Conservation (phyloP, 2,329 filamentous ascomycete species). For the Alternaria brassicicola region DNA sequence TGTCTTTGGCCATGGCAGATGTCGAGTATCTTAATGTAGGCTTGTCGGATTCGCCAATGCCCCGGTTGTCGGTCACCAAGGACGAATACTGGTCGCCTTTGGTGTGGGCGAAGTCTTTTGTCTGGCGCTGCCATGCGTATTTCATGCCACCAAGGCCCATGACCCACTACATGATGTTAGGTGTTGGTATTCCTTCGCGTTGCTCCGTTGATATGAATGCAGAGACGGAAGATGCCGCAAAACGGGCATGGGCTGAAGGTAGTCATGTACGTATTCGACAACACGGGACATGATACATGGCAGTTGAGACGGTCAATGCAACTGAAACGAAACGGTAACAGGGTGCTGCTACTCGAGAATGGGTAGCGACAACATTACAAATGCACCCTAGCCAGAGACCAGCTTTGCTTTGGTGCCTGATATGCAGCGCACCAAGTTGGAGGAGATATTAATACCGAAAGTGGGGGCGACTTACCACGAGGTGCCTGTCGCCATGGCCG, state of each 20-base stretch:
- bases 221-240: conserved; percentile 1
- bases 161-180: conserved; percentile 64
- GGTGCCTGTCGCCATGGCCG: conserved; percentile 72
- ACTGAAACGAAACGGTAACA: conserved; percentile 46
- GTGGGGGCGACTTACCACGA: conserved; percentile 66
- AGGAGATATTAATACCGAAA: conserved; percentile 16
- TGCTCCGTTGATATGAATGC: neutral
- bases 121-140: conserved; percentile 81
- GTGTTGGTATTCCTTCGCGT: neutral
- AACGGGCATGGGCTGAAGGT: conserved; percentile 6
- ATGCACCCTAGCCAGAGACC: conserved; percentile 8
- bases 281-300: conserved; percentile 35
- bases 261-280: conserved; percentile 12
- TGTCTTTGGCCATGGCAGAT: conserved; percentile 81
- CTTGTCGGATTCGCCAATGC: conserved; percentile 80
- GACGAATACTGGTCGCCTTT: conserved; percentile 71
- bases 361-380: conserved; percentile 28
- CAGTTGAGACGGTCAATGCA: conserved; percentile 45
- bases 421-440: conserved; percentile 23
- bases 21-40: conserved; percentile 79
- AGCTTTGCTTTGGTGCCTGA: conserved; percentile 12
- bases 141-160: conserved; percentile 77
- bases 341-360: conserved; percentile 15
- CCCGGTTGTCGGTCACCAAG: conserved; percentile 82
- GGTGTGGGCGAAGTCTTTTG: conserved; percentile 78